Conservation (phyloP, 2,329 filamentous ascomycete species). For the Paradendryphiella salina region DNA sequence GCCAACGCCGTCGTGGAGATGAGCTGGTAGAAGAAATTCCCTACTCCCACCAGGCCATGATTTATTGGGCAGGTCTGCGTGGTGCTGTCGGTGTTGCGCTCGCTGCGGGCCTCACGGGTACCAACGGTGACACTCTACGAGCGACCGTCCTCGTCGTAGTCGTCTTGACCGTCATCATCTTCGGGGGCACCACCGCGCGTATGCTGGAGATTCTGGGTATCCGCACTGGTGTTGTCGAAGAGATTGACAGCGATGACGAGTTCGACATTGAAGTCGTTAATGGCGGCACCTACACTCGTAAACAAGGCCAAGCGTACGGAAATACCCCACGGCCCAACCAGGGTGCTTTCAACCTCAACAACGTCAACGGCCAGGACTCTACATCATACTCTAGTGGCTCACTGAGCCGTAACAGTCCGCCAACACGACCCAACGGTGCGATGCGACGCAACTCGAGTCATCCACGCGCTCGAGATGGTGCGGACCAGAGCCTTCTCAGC, state of each 20-base stretch:
- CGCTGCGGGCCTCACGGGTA: slow-evolving; percentile 81
- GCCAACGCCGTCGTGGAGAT: slow-evolving; percentile 71
- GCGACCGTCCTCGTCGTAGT: slow-evolving; percentile 98
- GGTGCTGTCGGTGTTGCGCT: slow-evolving; percentile 95
- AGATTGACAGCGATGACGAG: slow-evolving; percentile 96
- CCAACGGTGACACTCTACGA: slow-evolving; percentile 78
- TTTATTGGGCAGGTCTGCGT: slow-evolving; percentile 97
- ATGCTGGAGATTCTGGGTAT: slow-evolving; percentile 99
- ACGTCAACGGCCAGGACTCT: slow-evolving; percentile 57
- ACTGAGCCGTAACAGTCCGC: slow-evolving; percentile 55
- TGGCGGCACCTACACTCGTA: slow-evolving; percentile 77
- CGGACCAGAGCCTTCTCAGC: slow-evolving; percentile 60
- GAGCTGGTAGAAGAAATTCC: slow-evolving; percentile 80
- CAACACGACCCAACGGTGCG: slow-evolving; percentile 47
- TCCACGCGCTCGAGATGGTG: slow-evolving; percentile 52
- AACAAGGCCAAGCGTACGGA: slow-evolving; percentile 74
- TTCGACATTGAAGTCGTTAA: slow-evolving; percentile 84
- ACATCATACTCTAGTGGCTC: slow-evolving; percentile 61
- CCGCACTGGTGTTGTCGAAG: slow-evolving; percentile 91
- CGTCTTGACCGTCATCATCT: slow-evolving; percentile 97
- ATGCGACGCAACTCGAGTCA: slow-evolving; percentile 58
- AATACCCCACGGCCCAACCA: slow-evolving; percentile 65
- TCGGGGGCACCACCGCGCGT: slow-evolving; percentile 92
- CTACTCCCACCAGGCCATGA: slow-evolving; percentile 96
- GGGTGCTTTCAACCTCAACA: slow-evolving; percentile 60